Evolutionary conservation across 2,329 filamentous ascomycete species (phyloP).

Genomic region (Westerdykella aurantiaca): DNA sequence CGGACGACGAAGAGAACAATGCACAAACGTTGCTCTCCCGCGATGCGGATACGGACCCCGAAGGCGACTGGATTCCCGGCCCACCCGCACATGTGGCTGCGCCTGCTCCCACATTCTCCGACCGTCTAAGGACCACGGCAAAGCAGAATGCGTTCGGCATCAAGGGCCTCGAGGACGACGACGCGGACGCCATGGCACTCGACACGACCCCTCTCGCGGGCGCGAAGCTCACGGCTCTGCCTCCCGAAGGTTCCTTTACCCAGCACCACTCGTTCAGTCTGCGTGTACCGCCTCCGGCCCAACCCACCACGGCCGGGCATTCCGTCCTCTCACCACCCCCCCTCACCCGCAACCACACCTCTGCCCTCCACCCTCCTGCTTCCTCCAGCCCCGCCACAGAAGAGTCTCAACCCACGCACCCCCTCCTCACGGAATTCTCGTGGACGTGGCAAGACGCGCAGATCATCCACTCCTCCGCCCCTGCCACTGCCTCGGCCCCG

Average conservation of each 20-base stretch:
- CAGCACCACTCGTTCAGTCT: constrained; percentile 18
- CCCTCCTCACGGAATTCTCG: constrained; percentile 27
- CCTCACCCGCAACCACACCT: neutral
- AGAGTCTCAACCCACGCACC: constrained; percentile 19
- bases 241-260: constrained; percentile 7
- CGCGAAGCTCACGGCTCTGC: constrained; percentile 12
- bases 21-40: constrained; percentile 11
- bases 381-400: constrained; percentile 9
- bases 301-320: neutral
- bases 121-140: neutral
- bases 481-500: neutral
- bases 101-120: constrained; percentile 10
- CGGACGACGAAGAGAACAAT: constrained; percentile 31
- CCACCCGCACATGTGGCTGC: constrained; percentile 10
- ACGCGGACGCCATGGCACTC: constrained; percentile 7
- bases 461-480: constrained; percentile 11
- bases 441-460: constrained; percentile 26
- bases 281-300: constrained; percentile 11
- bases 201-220: constrained; percentile 22
- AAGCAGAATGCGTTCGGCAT: constrained; percentile 29
- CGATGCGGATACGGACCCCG: constrained; percentile 27
- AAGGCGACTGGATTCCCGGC: constrained; percentile 35
- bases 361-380: neutral
- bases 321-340: neutral
- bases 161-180: constrained; percentile 16